Base-by-base conservation (phyloP, 768 basidiomycete species). In the Collybia sp. region DNA sequence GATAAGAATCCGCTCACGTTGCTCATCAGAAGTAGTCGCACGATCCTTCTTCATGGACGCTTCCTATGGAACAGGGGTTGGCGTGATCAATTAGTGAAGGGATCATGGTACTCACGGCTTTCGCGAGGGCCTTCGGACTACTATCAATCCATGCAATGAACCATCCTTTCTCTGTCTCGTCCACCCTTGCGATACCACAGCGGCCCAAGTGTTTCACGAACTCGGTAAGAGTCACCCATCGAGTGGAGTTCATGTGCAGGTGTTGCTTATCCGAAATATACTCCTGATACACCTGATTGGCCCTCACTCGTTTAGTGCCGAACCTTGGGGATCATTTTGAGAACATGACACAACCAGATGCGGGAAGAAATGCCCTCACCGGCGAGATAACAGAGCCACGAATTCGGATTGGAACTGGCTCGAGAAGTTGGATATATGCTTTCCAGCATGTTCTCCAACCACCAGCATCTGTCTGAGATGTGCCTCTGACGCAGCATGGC, bases 91-190 rank as follows among this genome's bases (percentile, higher is more conserved):
- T 36, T 39, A 30, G 15, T 9, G 15, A 35, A 31, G 20, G 16
- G n/a, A 17, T 13, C 47, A 31, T 35, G 31, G 33, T 25, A 67
- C 77, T 56, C 52, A 88, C 88, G 65, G 86, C 85, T 70, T 93
- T 92, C 6, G 89, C 91, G 30, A 99, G 72, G 1, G 96, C 93
- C 57, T 93, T 90, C 12, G 96, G 96, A 47, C 88, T 89, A 65
- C 78, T 97, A 65, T 99, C 96, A 44, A 99, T 89, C 96, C 96
- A 99, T 31, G 86, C 82, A 50, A 99, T 76, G 64, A 94, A 99
- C 84, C 90, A 93, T 1, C 96, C 96, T 70, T 99, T 96, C 69
- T 98, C 96, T 38, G 93, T 97, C 70, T 98, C 95, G 60, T 98
- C 96, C 19, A 96, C 96, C 53, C 89, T 80, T 4, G 86, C 90